These are phyloP conservation scores for Didymella pomorum DNA, from an alignment of 2,329 filamentous ascomycete species.

Conservation along the genomic window DNA sequence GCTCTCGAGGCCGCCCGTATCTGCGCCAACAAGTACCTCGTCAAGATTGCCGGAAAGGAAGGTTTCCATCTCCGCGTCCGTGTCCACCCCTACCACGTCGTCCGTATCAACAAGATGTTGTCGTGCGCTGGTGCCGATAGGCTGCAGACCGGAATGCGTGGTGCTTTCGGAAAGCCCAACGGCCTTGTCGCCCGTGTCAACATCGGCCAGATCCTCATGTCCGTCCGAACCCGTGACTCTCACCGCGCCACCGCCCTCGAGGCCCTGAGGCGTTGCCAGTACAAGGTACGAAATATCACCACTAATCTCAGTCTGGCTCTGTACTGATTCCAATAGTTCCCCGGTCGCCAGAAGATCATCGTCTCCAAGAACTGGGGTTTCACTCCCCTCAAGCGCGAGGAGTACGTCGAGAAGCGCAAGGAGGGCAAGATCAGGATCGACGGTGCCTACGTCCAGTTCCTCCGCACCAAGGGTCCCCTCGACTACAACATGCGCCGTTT, in stretches of 20 bases:
- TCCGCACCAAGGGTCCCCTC: conserved; percentile 89
- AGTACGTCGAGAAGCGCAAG: conserved; percentile 95
- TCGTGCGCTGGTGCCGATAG: conserved; percentile 99
- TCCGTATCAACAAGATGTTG: conserved; percentile 99
- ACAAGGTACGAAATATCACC: conserved; percentile 72
- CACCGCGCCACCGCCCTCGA: conserved; percentile 94
- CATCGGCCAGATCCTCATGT: conserved; percentile 99
- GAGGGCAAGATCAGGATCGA: conserved; percentile 94
- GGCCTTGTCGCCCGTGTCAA: conserved; percentile 99
- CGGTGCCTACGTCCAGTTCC: conserved; percentile 99
- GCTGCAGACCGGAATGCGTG: conserved; percentile 99
- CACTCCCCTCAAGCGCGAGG: conserved; percentile 96
- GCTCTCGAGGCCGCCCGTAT: conserved; percentile 99
- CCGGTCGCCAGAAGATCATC: conserved; percentile 99
- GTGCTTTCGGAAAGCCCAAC: conserved; percentile 99
- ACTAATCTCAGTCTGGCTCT: not conserved
- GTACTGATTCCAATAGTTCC: conserved; percentile 68
- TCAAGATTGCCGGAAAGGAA: conserved; percentile 75
- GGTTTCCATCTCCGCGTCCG: conserved; percentile 76
- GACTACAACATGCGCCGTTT: conserved; percentile 90
- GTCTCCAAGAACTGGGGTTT: conserved; percentile 99
- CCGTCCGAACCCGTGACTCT: conserved; percentile 93
- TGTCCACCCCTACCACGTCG: conserved; percentile 99
- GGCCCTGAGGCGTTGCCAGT: conserved; percentile 98
- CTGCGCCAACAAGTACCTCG: conserved; percentile 97